A percentile compares a stretch with the other conserved stretches of the same genome.
phyloP scores from a whole-genome alignment of 2,329 filamentous ascomycete species.

The Beauveria sp. region DNA sequence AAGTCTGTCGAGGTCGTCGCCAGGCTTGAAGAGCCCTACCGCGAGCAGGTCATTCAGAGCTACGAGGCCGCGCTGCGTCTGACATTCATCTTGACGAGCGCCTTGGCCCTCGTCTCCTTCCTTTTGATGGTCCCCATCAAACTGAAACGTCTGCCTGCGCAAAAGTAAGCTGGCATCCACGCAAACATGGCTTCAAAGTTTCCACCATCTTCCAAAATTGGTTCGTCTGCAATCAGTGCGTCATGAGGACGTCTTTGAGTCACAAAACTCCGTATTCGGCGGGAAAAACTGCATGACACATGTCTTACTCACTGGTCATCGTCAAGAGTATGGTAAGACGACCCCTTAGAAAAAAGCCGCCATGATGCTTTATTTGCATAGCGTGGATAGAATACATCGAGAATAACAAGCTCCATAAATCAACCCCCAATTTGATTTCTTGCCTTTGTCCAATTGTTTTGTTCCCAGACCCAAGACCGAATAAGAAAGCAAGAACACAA shows the following conservation, averaged over 20 bases:
- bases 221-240: neutral
- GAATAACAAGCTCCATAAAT: neutral
- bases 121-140: slow-evolving; percentile 42
- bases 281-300: too few relatives aligned
- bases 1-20: slow-evolving; percentile 47
- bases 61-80: slow-evolving; percentile 44
- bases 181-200: neutral
- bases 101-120: slow-evolving; percentile 40
- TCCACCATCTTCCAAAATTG: neutral
- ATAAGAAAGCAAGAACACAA: neutral
- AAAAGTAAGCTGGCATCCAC: slow-evolving; percentile 23
- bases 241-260: neutral
- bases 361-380: neutral
- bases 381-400: slow-evolving; percentile 3
- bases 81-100: slow-evolving; percentile 36
- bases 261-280: too few relatives aligned
- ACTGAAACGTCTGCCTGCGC: slow-evolving; percentile 43
- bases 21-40: slow-evolving; percentile 34
- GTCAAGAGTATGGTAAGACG: neutral
- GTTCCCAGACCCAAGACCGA: neutral
- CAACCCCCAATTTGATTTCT: neutral
- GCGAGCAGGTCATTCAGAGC: slow-evolving; percentile 46
- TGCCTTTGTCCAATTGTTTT: neutral
- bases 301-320: neutral
- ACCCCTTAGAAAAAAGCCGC: neutral